Conservation (phyloP, 345 rosid genomes). For the Dovyalis caffra region DNA sequence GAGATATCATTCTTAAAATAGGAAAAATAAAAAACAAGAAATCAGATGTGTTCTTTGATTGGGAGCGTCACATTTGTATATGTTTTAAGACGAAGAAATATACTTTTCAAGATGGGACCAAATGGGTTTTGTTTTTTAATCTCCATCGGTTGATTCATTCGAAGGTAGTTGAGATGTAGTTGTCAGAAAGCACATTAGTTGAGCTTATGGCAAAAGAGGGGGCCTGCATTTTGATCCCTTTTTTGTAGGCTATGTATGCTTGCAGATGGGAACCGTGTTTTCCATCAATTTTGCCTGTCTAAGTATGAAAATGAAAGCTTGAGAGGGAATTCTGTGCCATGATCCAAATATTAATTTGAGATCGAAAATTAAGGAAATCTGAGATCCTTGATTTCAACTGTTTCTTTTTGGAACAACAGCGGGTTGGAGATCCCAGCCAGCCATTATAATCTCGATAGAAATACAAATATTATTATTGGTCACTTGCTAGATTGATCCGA, state of each 20-base stretch:
- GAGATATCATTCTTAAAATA: no score
- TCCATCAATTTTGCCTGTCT: neutral
- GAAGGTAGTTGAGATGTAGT: slow-evolving; percentile 14
- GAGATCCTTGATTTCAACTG: neutral
- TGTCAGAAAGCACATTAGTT: neutral
- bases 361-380: neutral
- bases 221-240: neutral
- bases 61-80: neutral
- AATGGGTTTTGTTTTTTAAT: neutral
- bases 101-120: slow-evolving; percentile 4
- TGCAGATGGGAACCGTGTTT: neutral
- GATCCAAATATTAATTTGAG: neutral
- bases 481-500: no score
- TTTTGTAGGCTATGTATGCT: neutral
- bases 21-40: no score
- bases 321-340: neutral
- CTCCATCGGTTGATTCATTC: slow-evolving; percentile 1
- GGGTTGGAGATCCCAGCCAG: no score
- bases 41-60: no score
- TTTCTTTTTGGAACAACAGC: no score
- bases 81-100: neutral
- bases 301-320: neutral
- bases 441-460: no score
- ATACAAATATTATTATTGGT: no score
- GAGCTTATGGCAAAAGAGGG: no score